phyloP scores from a whole-genome alignment of 352 stramenopile genomes.

The Labyrinthula sp. region DNA sequence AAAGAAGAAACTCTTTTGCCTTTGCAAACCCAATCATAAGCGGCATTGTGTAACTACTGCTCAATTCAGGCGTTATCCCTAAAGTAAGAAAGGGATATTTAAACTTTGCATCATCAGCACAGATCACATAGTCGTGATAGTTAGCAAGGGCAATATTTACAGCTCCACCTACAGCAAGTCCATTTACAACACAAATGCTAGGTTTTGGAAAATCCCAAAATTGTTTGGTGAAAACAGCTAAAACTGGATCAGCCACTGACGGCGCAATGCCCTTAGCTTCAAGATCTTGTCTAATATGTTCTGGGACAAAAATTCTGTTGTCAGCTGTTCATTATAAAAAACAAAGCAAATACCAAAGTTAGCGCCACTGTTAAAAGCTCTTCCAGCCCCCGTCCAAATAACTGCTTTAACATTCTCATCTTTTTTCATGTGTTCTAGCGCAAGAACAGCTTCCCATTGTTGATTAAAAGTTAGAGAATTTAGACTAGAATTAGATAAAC shows the following conservation, averaged over 20 bases:
- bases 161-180: constrained; percentile 20
- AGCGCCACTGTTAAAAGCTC: constrained; percentile 21
- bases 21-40: constrained; percentile 7
- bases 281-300: constrained; percentile 10
- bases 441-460: constrained; percentile 16
- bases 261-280: constrained; percentile 4
- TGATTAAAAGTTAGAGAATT: constrained; percentile 5
- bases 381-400: constrained; percentile 13
- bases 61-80: constrained; percentile 17
- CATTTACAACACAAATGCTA: constrained; percentile 16
- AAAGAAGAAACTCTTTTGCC: constrained; percentile 22
- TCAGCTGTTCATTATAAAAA: constrained; percentile 1
- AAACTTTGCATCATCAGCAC: constrained; percentile 18
- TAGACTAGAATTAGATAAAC: too few relatives aligned
- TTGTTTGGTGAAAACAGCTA: constrained; percentile 5
- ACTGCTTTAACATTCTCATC: constrained; percentile 11
- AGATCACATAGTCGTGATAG: constrained; percentile 18
- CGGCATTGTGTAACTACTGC: constrained; percentile 15
- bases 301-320: constrained; percentile 3
- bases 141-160: constrained; percentile 19
- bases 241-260: constrained; percentile 4
- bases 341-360: too few relatives aligned
- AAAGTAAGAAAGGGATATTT: constrained; percentile 23
- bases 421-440: constrained; percentile 20
- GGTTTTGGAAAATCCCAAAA: constrained; percentile 23